Percentiles rank a stretch among this genome's conserved stretches.
Evolutionary conservation across 768 basidiomycete species (phyloP).

Genomic region (Psilocybe cyanescens): DNA sequence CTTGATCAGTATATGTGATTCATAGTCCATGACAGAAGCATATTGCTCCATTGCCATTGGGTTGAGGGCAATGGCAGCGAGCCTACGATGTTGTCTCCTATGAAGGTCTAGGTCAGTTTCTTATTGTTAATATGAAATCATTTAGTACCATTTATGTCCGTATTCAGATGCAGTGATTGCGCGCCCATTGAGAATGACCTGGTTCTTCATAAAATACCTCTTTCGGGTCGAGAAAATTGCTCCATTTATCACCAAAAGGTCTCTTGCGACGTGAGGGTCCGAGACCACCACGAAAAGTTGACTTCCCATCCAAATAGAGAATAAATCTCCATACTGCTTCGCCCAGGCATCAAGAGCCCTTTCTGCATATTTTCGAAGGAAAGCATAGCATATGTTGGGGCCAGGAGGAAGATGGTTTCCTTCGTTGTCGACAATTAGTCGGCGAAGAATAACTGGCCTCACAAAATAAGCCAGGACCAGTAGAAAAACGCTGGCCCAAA

Average conservation of each 20-base stretch:
- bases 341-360: constrained; percentile 35
- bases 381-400: constrained; percentile 30
- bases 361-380: constrained; percentile 38
- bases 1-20: constrained; percentile 40
- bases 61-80: constrained; percentile 36
- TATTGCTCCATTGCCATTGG: constrained; percentile 38
- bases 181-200: constrained; percentile 34
- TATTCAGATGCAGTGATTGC: constrained; percentile 38
- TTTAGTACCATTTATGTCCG: constrained; percentile 31
- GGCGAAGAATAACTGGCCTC: constrained; percentile 2
- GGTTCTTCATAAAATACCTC: constrained; percentile 38
- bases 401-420: constrained; percentile 31
- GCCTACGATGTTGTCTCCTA: constrained; percentile 45
- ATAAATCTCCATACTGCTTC: constrained; percentile 34
- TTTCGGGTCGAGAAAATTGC: constrained; percentile 37
- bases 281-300: constrained; percentile 42
- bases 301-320: constrained; percentile 40
- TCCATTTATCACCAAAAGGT: constrained; percentile 39
- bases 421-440: constrained; percentile 13
- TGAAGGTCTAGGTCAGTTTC: neutral
- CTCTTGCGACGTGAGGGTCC: constrained; percentile 35
- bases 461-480: neutral
- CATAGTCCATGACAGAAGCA: constrained; percentile 37
- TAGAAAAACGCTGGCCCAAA: neutral
- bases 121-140: neutral